These are phyloP conservation scores for Wickerhamiella sorbophila DNA, from an alignment of 805 yeast species.

Conservation along the genomic window DNA sequence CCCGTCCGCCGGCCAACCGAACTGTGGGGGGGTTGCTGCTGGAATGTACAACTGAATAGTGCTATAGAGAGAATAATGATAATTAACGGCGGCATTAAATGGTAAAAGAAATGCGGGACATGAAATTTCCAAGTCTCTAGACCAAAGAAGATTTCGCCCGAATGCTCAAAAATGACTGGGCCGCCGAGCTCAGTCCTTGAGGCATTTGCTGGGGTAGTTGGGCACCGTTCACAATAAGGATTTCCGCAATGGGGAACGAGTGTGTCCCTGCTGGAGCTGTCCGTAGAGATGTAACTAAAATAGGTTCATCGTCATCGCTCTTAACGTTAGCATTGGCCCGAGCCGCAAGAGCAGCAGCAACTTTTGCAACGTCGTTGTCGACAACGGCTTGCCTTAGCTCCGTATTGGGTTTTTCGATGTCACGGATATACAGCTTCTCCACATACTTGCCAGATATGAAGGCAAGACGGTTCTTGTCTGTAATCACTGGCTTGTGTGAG, in stretches of 20 bases:
- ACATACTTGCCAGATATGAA: conserved; percentile 57
- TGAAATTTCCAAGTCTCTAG: not conserved
- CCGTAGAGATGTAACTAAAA: conserved; percentile 24
- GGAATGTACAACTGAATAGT: no score
- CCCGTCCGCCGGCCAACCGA: no score
- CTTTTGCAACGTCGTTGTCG: conserved; percentile 20
- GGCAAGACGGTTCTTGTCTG: conserved; percentile 35
- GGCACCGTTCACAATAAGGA: conserved; percentile 28
- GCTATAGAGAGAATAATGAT: no score
- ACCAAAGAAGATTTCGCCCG: not conserved
- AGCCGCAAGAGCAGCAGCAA: conserved; percentile 26
- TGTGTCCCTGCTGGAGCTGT: conserved; percentile 18
- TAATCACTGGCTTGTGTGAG: conserved; percentile 16
- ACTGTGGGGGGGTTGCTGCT: no score
- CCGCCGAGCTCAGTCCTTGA: conserved; percentile 11
- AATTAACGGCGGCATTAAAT: no score
- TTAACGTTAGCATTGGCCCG: conserved; percentile 27
- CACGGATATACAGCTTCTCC: conserved; percentile 32
- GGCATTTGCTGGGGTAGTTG: conserved; percentile 15
- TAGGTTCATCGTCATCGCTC: conserved; percentile 21
- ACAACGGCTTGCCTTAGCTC: conserved; percentile 25
- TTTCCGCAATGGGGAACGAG: conserved; percentile 27
- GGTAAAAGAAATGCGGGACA: no score
- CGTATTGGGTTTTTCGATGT: conserved; percentile 24
- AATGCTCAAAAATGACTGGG: conserved; percentile 4